Percentiles rank a stretch among this genome's conserved stretches.
Conservation (phyloP, 495 filamentous ascomycete genomes). For the Penicillium herquei region DNA sequence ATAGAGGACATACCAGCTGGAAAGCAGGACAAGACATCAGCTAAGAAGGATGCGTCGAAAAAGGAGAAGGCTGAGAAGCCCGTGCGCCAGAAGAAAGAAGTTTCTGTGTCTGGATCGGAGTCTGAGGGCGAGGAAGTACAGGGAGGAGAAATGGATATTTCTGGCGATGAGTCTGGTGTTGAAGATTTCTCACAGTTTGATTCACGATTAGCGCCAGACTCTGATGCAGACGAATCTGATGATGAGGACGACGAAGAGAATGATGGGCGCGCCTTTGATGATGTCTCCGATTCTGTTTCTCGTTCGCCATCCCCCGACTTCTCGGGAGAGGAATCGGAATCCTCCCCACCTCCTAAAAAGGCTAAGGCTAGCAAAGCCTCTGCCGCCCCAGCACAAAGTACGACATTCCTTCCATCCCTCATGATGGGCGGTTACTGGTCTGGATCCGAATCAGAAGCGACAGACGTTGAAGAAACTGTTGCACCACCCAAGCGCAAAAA, state of each 20-base stretch:
- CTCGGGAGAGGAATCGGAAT: constrained; percentile 24
- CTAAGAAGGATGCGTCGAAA: constrained; percentile 18
- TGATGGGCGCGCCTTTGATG: constrained; percentile 21
- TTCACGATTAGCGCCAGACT: constrained; percentile 53
- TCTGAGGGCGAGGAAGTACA: constrained; percentile 6
- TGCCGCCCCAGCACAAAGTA: constrained; percentile 48
- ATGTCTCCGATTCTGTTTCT: constrained; percentile 33
- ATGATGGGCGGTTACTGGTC: constrained; percentile 88
- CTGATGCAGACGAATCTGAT: constrained; percentile 43
- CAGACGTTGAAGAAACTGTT: constrained; percentile 35
- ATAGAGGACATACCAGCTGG: constrained; percentile 48
- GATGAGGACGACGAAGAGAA: constrained; percentile 31
- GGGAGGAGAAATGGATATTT: constrained; percentile 22
- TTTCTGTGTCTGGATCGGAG: constrained; percentile 17
- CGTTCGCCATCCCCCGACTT: constrained; percentile 38
- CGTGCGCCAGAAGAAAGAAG: constrained; percentile 11
- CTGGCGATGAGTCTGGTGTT: constrained; percentile 37
- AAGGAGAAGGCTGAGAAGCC: constrained; percentile 17
- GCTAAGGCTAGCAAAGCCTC: constrained; percentile 38
- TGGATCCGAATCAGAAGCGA: constrained; percentile 66
- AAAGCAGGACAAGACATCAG: constrained; percentile 22
- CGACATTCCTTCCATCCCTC: constrained; percentile 84
- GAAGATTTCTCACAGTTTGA: constrained; percentile 50
- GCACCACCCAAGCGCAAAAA: constrained; percentile 64
- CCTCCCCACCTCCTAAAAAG: constrained; percentile 38